Base-by-base conservation (phyloP, 306 rosid species). In the Aeschynomene evenia region DNA sequence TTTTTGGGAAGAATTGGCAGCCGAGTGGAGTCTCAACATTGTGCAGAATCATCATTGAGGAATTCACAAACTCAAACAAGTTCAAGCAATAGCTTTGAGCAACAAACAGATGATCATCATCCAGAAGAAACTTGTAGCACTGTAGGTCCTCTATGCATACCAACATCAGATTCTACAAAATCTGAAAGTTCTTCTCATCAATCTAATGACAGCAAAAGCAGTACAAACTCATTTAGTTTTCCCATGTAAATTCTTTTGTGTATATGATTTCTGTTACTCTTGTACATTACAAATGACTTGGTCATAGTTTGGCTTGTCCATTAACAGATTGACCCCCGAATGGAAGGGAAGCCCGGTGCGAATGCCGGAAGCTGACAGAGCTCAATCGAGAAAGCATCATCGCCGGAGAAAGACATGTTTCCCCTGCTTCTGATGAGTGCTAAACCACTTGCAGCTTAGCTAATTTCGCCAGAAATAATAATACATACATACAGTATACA, bases 301-400 rank as follows among this genome's bases (percentile, higher is more conserved):
- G 2, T 45, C 24, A 7, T 28, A 53, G 28, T 55, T 51, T 29
- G 39, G 24, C 24, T 64, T 31, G 19, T 40, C 16, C 48, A 40
- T 52, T 72, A 22, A 40, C 91, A 89, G 98, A 79, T 80, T 92
- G 29, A 52, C 79, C 4, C 20, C 72, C 10, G 96, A 90, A 76
- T 92, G 98, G 98, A 79, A 13, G 42, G 96, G 98, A 67, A 92
- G 98, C 71, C 98, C 98, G 0, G 90, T 71, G 73, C 80, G 89
- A 71, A 92, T 92, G 98, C 71, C 0, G 50, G 79, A 68, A n/a
- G 83, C 85, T 26, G 84, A 80, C 16, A 70, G n/a, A 31, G 39
- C n/a, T 23, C 76, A 42, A 74, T 23, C 76, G 3, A 80, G 21
- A 66, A 80, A 75, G 66, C 77, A 34, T 1, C 21, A 43, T 60